Evolutionary conservation across 2,329 filamentous ascomycete species (phyloP).

Genomic region (Paracoccidioides lutzii): DNA sequence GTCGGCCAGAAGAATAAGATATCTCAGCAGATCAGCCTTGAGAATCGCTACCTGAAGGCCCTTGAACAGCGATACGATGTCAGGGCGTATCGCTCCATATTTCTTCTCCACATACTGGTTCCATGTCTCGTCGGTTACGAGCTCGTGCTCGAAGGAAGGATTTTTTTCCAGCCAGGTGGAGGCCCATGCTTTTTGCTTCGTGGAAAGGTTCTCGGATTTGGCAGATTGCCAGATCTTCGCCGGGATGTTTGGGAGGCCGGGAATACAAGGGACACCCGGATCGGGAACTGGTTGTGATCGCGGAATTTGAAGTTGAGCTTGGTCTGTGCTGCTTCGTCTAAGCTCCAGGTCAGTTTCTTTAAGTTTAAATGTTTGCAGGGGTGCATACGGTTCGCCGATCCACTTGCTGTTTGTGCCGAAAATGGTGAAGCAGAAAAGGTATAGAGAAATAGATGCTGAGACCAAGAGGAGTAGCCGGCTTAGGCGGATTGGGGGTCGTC

Average conservation of each 20-base stretch:
- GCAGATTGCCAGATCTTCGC: slow-evolving; percentile 13
- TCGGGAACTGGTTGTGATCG: background rate
- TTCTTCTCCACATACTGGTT: slow-evolving; percentile 21
- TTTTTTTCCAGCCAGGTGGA: slow-evolving; percentile 19
- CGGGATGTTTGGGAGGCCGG: too few species aligned
- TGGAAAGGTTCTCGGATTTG: slow-evolving; percentile 14
- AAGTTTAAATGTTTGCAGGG: background rate
- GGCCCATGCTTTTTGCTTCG: slow-evolving; percentile 11
- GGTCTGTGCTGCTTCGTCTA: background rate
- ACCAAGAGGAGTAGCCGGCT: background rate
- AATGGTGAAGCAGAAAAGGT: background rate
- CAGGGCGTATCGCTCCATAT: slow-evolving; percentile 22
- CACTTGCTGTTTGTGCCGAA: background rate
- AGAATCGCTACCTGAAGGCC: slow-evolving; percentile 26
- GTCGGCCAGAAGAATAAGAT: slow-evolving; percentile 28
- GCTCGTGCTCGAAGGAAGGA: slow-evolving; percentile 15
- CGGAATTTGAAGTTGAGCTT: background rate
- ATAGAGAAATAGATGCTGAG: background rate
- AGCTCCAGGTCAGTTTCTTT: background rate
- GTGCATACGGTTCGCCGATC: background rate
- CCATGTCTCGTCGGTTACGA: slow-evolving; percentile 21
- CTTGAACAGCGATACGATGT: slow-evolving; percentile 21
- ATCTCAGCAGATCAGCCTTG: slow-evolving; percentile 32
- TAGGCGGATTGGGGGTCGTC: background rate
- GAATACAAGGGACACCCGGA: too few species aligned